Conservation (phyloP, 139 green algal species). For the Zygnema circumcarinatum region DNA sequence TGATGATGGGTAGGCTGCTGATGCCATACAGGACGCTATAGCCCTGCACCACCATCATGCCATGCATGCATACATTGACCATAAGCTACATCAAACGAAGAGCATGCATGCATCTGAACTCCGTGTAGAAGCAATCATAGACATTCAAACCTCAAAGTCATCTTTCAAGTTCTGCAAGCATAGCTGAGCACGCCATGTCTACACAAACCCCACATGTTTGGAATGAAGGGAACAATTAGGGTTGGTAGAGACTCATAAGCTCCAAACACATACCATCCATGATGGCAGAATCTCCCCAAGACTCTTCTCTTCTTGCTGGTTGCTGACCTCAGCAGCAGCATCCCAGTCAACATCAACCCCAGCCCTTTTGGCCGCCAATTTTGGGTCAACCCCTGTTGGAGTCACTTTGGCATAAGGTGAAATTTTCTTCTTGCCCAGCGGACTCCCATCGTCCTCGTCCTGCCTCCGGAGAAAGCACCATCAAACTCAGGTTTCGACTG, state of each 20-base stretch:
- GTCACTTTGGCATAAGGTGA: conserved; percentile 39
- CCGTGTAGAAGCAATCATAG: too few species aligned
- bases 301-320: conserved; percentile 23
- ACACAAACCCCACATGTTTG: too few species aligned
- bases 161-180: too few species aligned
- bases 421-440: not conserved
- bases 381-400: conserved; percentile 25
- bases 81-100: too few species aligned
- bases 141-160: too few species aligned
- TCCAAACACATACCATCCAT: conserved; percentile 42
- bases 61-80: too few species aligned
- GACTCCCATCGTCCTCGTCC: conserved; percentile 30
- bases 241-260: too few species aligned
- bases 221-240: too few species aligned
- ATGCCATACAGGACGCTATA: conserved; percentile 48
- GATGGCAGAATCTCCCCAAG: conserved; percentile 19
- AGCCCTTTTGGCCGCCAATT: not conserved
- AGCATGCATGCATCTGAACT: too few species aligned
- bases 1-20: conserved; percentile 39
- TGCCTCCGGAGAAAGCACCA: too few species aligned
- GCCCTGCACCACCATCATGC: conserved; percentile 18
- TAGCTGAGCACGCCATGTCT: too few species aligned
- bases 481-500: too few species aligned
- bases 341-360: conserved; percentile 21
- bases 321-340: conserved; percentile 6